Base-by-base conservation (phyloP, 2,329 filamentous ascomycete genomes). In the Monosporascus sp. region DNA sequence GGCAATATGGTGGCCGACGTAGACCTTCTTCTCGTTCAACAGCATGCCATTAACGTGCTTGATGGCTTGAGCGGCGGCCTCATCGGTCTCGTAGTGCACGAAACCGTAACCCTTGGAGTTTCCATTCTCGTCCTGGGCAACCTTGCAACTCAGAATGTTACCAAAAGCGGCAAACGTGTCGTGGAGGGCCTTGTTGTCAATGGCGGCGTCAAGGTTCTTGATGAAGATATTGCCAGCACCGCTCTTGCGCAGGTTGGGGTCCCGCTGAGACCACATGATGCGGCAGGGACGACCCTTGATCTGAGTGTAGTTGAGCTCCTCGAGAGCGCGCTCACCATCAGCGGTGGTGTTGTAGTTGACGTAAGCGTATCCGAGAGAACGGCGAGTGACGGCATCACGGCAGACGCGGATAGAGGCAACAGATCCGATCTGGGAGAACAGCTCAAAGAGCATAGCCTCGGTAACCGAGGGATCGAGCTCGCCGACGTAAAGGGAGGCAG, bases 221-320 rank as follows among this genome's bases (percentile, higher is more conserved):
- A 99, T 99, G 84, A 99, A 99, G 67, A 99, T 93, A 72, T 99
- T 99, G 74, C 94, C 94, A 78, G 97, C 91, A 63, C 94, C 94
- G 65, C 91, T 99, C 87, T 99, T 99, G 80, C 94, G 94, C 67
- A 99, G 87, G 72, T 93, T 93, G 63, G 94, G 94, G 76, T 99
- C 94, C 74, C 94, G 94, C 84, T 99, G 94, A 62, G 94, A 99
- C 94, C 94, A 99, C 94, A 99, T 99, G 79, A 99, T 99, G 70
- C 94, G 93, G 88, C 94, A 99, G 57, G 94, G 93, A 71, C 89
- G 91, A 68, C 92, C 92, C 85, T 97, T 97, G 81, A 99, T 97
- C 67, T 97, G 81, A 60, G 94, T 99, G 82, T 99, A 99, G 86
- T 99, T 99, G 67, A 99, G 85, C 78, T 99, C 94, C 79, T 99